Base-by-base conservation (phyloP, 139 green algal species). In the Auxenochlorella pyrenoidosa region DNA sequence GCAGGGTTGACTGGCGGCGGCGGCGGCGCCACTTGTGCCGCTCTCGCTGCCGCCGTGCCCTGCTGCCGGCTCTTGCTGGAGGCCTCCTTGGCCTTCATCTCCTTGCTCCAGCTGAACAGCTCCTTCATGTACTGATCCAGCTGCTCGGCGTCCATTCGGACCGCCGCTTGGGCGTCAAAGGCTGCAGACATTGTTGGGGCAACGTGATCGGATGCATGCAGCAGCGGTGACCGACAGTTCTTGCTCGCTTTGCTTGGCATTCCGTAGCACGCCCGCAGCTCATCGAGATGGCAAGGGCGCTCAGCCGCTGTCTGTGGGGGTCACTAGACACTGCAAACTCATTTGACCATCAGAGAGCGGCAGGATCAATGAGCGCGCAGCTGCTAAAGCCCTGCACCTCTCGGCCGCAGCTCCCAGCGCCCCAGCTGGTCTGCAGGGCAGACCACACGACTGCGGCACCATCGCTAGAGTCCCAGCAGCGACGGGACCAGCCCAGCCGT, bases 61-160 rank as follows among this genome's bases (percentile, higher is more conserved):
- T 40, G 21, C 82, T 47, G 30, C 34, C n/a, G 40, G 3, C 21
- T 5, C 32, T 77, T 88, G 34, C 87, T n/a, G 13, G n/a, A 28
- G 32, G 82, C 87, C 18, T 92, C 88, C 44, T 94, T 94, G 41
- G 91, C 80, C 79, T 94, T 93, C 24, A 94, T 75, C 0, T 82
- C 79, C 13, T 91, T 92, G 75, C 93, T 44, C 92, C 93, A 96
- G 15, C 87, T 81, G 24, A 94, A 91, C 63, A 96, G 82, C 26
- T 96, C 93, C 58, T 91, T 89, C 86, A 95, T 89, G 84, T 94
- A 95, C 2, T 94, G 90, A 54, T 96, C 90, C 40, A 93, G 85
- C 77, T 96, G 92, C 71, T 93, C 86, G 0, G 92, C 93, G 85
- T 95, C 93, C 38, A 94, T 91, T 3, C 90, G 80, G 38, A 94